Evolutionary conservation across 441 rosid species (phyloP), one percentile per base, ranked within the genome.

Genomic region (Flueggea neowawraea): DNA sequence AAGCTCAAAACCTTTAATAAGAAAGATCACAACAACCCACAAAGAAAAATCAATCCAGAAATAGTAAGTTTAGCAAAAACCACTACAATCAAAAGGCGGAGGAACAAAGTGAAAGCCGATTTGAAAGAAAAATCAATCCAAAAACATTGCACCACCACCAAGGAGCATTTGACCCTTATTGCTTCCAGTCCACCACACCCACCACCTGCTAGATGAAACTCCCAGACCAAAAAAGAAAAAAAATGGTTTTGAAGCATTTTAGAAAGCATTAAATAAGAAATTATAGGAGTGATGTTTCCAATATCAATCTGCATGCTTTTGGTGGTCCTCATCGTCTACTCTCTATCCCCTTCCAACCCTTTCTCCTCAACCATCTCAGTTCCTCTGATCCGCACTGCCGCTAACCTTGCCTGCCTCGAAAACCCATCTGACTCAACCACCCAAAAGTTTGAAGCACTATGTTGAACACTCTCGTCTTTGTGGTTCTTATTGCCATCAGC

Each of bases 331-430:
- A 81, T 94, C 45, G 95, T 90, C 67, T 91, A 89, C 78, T 71
- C 96, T 52, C 94, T 91, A 62, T 87, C 91, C 52, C 71, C 93
- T 11, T 73, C 91, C 49, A 69, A 77, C 50, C 84, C 89, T 28
- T 69, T 78, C 61, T 69, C 75, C 22, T 58, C 67, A 15, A 67
- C 87, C 56, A 66, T 75, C 12, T 56, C 90, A 16, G 66, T 83
- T 60, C 50, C 79, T 48, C 86, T 85, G 71, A 82, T 91, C 87
- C 90, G 92, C 63, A 85, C 95, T 33, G 97, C 96, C 45, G 95
- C 95, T 1, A 94, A 89, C 60, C 97, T 94, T 70, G 88, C 91
- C 17, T 94, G 89, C 88, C 69, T 82, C 47, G 99, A 94, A 75
- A 83, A 60, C 71, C 82, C 97, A 28, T 84, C 95, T 1, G 97